These are phyloP conservation scores for Alternaria postmessia DNA, from an alignment of 2,329 filamentous ascomycete species.

Conservation along the genomic window DNA sequence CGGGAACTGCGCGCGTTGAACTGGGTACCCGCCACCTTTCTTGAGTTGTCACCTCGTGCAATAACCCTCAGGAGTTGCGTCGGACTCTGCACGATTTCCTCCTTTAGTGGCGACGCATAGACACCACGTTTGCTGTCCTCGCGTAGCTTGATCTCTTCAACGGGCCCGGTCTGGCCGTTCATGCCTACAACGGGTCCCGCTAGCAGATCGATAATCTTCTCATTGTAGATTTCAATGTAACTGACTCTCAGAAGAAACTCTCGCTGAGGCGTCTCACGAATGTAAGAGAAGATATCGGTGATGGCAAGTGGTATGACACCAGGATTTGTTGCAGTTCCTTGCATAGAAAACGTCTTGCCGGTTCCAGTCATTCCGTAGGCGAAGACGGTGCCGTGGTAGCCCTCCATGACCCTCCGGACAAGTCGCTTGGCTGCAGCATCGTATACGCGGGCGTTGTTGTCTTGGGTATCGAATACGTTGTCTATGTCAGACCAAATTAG, in stretches of 20 bases:
- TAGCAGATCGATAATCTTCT: conserved; percentile 92
- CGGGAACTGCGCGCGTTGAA: conserved; percentile 97
- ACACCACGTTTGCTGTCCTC: conserved; percentile 97
- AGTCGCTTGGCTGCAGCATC: conserved; percentile 92
- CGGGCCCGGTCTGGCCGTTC: conserved; percentile 57
- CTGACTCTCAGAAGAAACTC: conserved; percentile 96
- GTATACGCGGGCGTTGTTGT: conserved; percentile 94
- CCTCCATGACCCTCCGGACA: conserved; percentile 97
- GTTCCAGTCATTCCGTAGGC: conserved; percentile 99
- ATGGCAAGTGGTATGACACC: conserved; percentile 97
- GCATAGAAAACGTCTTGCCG: conserved; percentile 99
- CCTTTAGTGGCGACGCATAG: conserved; percentile 93
- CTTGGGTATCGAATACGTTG: conserved; percentile 93
- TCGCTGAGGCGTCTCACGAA: conserved; percentile 91
- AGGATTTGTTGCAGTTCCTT: conserved; percentile 92
- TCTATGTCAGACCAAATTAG: conserved; percentile 62
- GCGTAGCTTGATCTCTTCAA: conserved; percentile 95
- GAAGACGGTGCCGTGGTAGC: conserved; percentile 97
- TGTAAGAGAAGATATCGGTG: conserved; percentile 99
- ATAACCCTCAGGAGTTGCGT: conserved; percentile 95
- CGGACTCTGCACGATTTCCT: conserved; percentile 98
- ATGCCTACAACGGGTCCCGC: conserved; percentile 72
- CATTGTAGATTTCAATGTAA: conserved; percentile 99
- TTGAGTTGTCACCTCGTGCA: conserved; percentile 88
- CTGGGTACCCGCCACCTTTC: conserved; percentile 91